Conservation (phyloP, 2,329 filamentous ascomycete genomes). For the Corinectria fuckeliana region DNA sequence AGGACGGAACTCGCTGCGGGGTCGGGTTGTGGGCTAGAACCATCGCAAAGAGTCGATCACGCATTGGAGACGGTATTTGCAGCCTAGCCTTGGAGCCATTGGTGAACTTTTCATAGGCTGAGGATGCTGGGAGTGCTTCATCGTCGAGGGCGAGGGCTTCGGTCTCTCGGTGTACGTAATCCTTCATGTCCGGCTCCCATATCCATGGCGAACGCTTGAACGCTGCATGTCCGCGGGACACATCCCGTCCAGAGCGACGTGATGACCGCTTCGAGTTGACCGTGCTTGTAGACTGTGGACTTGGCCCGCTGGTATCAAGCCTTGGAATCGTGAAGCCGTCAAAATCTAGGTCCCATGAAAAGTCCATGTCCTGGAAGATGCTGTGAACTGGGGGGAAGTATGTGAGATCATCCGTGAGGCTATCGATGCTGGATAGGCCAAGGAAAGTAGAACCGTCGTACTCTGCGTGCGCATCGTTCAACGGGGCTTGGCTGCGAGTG, state of each 20-base stretch:
- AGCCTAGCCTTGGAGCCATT: slow-evolving; percentile 1
- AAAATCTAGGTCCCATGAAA: slow-evolving; percentile 32
- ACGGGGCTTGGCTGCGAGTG: slow-evolving; percentile 15
- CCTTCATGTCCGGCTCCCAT: slow-evolving; percentile 19
- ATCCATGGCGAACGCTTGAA: slow-evolving; percentile 28
- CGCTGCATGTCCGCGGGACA: slow-evolving; percentile 10
- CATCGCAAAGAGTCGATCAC: slow-evolving; percentile 35
- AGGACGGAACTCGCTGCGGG: slow-evolving; percentile 28
- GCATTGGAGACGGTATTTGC: slow-evolving; percentile 22
- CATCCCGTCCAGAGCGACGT: slow-evolving; percentile 23
- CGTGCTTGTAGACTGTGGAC: slow-evolving; percentile 20
- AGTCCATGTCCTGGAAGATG: slow-evolving; percentile 29
- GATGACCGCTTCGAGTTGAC: slow-evolving; percentile 24
- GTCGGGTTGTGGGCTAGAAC: slow-evolving; percentile 31
- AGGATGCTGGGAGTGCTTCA: slow-evolving; percentile 8
- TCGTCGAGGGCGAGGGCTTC: slow-evolving; percentile 9
- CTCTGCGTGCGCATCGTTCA: slow-evolving; percentile 22
- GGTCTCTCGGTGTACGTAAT: slow-evolving; percentile 11
- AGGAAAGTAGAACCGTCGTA: slow-evolving; percentile 27
- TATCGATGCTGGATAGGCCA: slow-evolving; percentile 20
- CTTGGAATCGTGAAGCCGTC: slow-evolving; percentile 21
- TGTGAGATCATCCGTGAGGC: slow-evolving; percentile 21
- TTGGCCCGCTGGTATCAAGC: slow-evolving; percentile 16
- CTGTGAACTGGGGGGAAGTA: slow-evolving; percentile 22
- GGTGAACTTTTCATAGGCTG: slow-evolving; percentile 2